Evolutionary conservation across 768 basidiomycete species (phyloP).

Genomic region (Pleurotus citrinopileatus): DNA sequence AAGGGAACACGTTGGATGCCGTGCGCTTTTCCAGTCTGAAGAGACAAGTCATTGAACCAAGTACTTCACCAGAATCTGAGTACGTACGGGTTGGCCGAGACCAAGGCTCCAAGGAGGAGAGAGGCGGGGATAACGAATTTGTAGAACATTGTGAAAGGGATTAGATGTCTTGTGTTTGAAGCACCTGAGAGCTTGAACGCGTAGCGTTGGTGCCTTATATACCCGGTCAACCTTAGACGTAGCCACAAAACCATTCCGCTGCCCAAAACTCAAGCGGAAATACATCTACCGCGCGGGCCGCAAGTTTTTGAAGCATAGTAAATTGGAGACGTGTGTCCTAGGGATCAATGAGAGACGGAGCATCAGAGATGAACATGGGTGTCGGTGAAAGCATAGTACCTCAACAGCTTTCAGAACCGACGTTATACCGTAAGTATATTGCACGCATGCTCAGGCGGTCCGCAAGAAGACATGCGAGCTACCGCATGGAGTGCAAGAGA

Average conservation of each 20-base stretch:
- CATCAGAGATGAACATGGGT: not conserved
- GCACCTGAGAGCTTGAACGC: not conserved
- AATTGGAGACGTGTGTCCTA: not conserved
- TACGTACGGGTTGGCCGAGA: slow-evolving; percentile 19
- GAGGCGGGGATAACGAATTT: slow-evolving; percentile 10
- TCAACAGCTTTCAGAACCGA: not conserved
- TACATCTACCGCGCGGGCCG: not conserved
- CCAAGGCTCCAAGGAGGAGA: slow-evolving; percentile 8
- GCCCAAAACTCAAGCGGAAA: too few species aligned
- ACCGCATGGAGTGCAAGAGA: too few species aligned
- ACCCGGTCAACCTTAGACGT: too few species aligned
- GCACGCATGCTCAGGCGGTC: not conserved
- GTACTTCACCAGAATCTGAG: not conserved
- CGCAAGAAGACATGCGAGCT: not conserved
- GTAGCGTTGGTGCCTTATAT: not conserved
- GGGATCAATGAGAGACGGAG: not conserved
- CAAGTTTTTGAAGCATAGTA: not conserved
- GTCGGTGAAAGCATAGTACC: not conserved
- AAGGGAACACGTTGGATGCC: slow-evolving; percentile 33
- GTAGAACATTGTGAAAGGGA: not conserved
- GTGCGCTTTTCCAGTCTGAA: slow-evolving; percentile 26
- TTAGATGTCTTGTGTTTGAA: not conserved
- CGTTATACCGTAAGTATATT: not conserved
- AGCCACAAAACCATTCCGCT: too few species aligned
- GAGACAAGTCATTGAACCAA: not conserved